Base-by-base conservation (phyloP, 805 yeast species). In the Candida xiaguanensis region DNA sequence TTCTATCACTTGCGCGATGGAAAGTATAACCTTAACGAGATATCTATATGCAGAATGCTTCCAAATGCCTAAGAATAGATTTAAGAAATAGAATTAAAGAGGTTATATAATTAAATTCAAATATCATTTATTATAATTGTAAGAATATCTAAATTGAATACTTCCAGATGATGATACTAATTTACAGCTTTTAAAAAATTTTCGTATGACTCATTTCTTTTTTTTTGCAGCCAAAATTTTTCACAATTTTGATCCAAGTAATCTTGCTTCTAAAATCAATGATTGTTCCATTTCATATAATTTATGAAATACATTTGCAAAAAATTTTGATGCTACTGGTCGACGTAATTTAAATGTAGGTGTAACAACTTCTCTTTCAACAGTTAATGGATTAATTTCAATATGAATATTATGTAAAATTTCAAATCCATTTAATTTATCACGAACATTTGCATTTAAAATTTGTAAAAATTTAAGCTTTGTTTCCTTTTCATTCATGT, bases 331-430 rank as follows among this genome's bases (percentile, higher is more conserved):
- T 20, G 61, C 61, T 9, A 56, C 31, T 2, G 51, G 57, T 38
- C 68, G 62, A 54, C 68, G 70, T 42, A 73, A 52, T 48, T 73
- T 73, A 51, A 72, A 50, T 4, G 89, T 82, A 19, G 88, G 88
- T 1, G 89, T 82, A 19, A 82, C 58, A 3, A 76, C 75, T 30
- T 77, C 81, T 39, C 78, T 75, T 28, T 72, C 79, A 8, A 78
- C 62, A 20, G 68, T 77, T 44, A 65, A 52, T 8, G 66, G 68
- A 30, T 60, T 58, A 32, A 58, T 46, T 13, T 51, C 58, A 32
- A 56, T 46, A 19, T 42, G 40, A 22, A 61, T 44, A 34, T 59
- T 58, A 43, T 65, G 66, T 29, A 65, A 42, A 23, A 53, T 53
- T 38, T 63, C 68, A 33, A 55, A 52, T 2, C 66, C 65, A 33